Base-by-base conservation (phyloP, 2,329 filamentous ascomycete species). In the Botrytis tulipae region DNA sequence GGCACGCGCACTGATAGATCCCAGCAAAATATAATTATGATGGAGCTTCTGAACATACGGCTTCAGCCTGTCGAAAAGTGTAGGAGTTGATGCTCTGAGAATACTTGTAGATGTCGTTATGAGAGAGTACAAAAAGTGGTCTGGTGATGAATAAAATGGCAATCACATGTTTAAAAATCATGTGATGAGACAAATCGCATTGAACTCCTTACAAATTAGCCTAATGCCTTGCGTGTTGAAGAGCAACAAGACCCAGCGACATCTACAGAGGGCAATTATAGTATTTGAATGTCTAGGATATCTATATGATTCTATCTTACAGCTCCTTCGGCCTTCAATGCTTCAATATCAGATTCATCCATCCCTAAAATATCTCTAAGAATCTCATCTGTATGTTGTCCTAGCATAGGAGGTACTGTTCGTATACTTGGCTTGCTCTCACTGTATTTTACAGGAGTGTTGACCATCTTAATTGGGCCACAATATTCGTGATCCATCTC, bases 361-460 rank as follows among this genome's bases (percentile, higher is more conserved):
- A 93, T 84, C 0, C 90, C 89, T 29, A 96, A 82, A 35, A 94
- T 80, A 37, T 88, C 86, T 32, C 82, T 81, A 73, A 97, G 82
- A 8, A 97, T 87, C 81, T 96, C 92, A 77, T 93, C 86, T 0
- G 94, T 97, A 82, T 97, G 94, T 83, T 97, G 90, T 0, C 95
- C 96, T 48, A 99, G 84, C 12, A 91, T 92, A 1, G 96, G 96
- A 29, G 96, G 96, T 40, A 93, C 88, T 5, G 86, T 91, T 48
- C 95, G 87, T 57, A 97, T 90, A 5, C 89, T 88, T 0, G 95
- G 94, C 77, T 88, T 90, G 40, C 92, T 92, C 77, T 95, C 90
- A 8, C 94, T 97, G 82, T 94, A 97, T 82, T 99, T 99, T 74
- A 99, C 91, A 0, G 96, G 96, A 0, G 94, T 97, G 80, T 97